Base-by-base conservation (phyloP, 2,329 filamentous ascomycete genomes). In the Nigrospora oryzae region DNA sequence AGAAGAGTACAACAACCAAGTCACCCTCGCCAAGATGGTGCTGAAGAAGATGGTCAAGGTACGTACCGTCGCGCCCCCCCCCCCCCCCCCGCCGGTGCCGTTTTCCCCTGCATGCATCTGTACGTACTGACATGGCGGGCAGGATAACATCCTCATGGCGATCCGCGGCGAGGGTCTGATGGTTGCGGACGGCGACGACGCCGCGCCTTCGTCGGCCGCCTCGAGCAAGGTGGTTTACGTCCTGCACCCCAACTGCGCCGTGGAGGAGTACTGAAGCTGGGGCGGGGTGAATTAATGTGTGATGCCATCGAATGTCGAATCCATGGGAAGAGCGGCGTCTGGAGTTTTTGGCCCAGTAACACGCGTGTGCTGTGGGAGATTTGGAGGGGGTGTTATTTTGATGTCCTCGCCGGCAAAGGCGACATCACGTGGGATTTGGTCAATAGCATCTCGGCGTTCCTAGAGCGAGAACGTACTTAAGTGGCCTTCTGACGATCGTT, bases 41-140 rank as follows among this genome's bases (percentile, higher is more conserved):
- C 68, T 98, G 54, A 95, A 87, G 75, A 84, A 88, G 65, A 94
- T 97, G 84, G 86, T 96, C 60, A 96, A 93, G 83, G 89, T 93
- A 71, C 59, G 79, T 68, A 50, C 17, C 19, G 13, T 36, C 11
- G 11, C 34, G 34, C 14, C 38, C 28, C 23, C 4, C 16, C 7
- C 7, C 35, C 46, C 12, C 31, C 23, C 34, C 10, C 11, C 40
- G 11, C 31, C 23, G 10, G 19, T 23, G 19, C 19, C 6, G 19
- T 38, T 46, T 45, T 37, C 30, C 30, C 16, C 28, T 15, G 28
- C 32, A 10, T 40, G 23, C 23, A 28, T 28, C 5, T 28, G 7
- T 28, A 28, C 5, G 23, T 28, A 28, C 23, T 28, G 23, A 28
- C 23, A 5, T 7, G 23, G 23, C 23, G 23, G 48, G 80, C 68